A percentile compares a stretch with the other conserved stretches of the same genome.
phyloP scores from a whole-genome alignment of 768 basidiomycete genomes.

The Lentinus tigrinus region DNA sequence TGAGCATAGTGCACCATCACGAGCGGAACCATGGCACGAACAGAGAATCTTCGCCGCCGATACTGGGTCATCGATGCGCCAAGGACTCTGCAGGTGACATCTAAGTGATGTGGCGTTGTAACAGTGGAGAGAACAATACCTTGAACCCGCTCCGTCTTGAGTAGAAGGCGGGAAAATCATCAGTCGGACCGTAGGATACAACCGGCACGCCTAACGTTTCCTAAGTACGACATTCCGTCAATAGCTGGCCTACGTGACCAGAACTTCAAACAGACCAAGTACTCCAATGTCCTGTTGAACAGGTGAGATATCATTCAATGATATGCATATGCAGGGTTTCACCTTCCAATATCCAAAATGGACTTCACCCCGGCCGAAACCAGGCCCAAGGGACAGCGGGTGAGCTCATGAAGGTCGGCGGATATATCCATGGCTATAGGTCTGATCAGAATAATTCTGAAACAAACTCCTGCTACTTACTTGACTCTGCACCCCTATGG shows the following conservation, averaged over 20 bases:
- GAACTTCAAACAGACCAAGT: constrained; percentile 49
- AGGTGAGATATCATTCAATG: background rate
- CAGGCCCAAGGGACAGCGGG: constrained; percentile 86
- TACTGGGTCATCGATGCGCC: constrained; percentile 61
- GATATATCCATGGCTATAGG: constrained; percentile 87
- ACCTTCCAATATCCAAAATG: constrained; percentile 90
- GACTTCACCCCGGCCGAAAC: constrained; percentile 94
- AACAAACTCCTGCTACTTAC: constrained; percentile 35
- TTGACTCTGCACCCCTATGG: constrained; percentile 70
- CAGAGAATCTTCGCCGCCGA: constrained; percentile 76
- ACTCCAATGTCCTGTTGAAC: constrained; percentile 68
- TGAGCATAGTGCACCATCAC: background rate
- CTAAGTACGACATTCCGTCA: constrained; percentile 39
- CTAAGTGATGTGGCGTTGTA: background rate
- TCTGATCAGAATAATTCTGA: background rate
- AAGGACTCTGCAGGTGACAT: constrained; percentile 62
- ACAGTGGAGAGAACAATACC: constrained; percentile 36
- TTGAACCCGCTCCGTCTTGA: constrained; percentile 78
- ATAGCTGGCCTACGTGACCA: background rate
- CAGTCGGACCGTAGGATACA: constrained; percentile 67
- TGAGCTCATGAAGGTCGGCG: constrained; percentile 87
- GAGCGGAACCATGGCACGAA: constrained; percentile 35
- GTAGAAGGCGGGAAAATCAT: constrained; percentile 96
- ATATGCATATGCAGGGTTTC: constrained; percentile 2
- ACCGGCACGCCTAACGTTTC: constrained; percentile 96